Base-by-base conservation (phyloP, 805 yeast genomes). In the Candida broadrunensis region DNA sequence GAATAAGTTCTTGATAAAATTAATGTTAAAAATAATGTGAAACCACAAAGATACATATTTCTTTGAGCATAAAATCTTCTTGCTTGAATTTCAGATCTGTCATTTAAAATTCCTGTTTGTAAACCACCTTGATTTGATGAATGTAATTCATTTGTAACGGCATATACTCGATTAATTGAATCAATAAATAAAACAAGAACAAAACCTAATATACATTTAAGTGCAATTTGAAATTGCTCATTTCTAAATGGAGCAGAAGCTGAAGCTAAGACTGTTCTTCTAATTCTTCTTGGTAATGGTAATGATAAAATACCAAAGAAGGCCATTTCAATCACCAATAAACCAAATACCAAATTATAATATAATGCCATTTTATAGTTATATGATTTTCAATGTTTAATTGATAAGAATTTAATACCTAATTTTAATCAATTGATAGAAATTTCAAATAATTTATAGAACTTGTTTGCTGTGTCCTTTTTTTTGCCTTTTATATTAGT, bases 1-100 rank as follows among this genome's bases (percentile, higher is more conserved):
- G 80, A 72, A 61, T 86, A 88, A 2, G 97, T 88, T 67, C 97
- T 78, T 56, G 84, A 81, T 50, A 90, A 80, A 38, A 88, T 84
- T 56, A 90, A 73, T 2, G 96, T 86, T 55, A 93, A 72, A 61
- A 93, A 93, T 61, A 93, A 76, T 2, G 98, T 89, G 66, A 90
- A 88, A 1, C 99, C 99, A 51, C 97, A 88, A 37, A 93, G 74
- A 55, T 93, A 93, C 83, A 89, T 80, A 72, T 93, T 93, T 70
- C 99, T 81, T 70, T 93, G 99, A 16, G 97, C 88, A 58, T 90
- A 90, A 65, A 93, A 93, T 56, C 89, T 78, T 64, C 97, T 80
- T 17, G 97, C 93, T 63, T 85, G 89, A 41, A 86, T 73, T 56
- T 93, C 98, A 16, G 88, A 69, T 44, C 96, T 75, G 52, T 86